These are phyloP conservation scores for Stachybotrys elegans DNA, from an alignment of 2,329 filamentous ascomycete species.

Conservation along the genomic window DNA sequence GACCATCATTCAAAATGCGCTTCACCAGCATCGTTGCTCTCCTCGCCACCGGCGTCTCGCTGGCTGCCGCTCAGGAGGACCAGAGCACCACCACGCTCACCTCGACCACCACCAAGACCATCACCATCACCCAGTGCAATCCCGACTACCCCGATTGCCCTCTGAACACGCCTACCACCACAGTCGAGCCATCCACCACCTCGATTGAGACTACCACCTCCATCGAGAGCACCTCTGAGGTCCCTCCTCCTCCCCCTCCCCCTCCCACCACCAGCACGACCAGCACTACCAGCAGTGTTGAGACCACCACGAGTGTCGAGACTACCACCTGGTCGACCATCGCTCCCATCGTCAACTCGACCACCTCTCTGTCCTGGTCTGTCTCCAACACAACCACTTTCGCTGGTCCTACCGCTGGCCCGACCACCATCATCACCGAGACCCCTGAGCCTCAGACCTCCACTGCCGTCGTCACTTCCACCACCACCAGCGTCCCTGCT, in stretches of 20 bases:
- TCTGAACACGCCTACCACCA: conserved; percentile 19
- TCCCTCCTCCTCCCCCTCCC: background rate
- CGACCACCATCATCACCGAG: conserved; percentile 17
- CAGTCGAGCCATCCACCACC: conserved; percentile 17
- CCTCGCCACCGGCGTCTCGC: conserved; percentile 35
- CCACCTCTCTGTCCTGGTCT: conserved; percentile 20
- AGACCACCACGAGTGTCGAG: conserved; percentile 16
- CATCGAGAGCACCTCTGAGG: conserved; percentile 9
- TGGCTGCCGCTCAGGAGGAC: conserved; percentile 24
- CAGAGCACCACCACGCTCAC: conserved; percentile 34
- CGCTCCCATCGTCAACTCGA: no score
- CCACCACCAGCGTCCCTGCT: conserved; percentile 13
- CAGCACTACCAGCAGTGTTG: conserved; percentile 13
- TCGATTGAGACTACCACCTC: conserved; percentile 8
- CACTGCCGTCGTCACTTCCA: conserved; percentile 8
- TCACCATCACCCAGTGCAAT: conserved; percentile 45
- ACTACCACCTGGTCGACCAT: conserved; percentile 19
- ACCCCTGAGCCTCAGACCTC: conserved; percentile 17
- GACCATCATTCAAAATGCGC: conserved; percentile 34
- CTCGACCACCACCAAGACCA: conserved; percentile 36
- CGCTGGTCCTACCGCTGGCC: conserved; percentile 15
- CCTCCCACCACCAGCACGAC: conserved; percentile 22
- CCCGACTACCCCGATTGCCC: conserved; percentile 39
- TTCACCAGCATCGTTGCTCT: conserved; percentile 36
- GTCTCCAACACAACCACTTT: conserved; percentile 27